Conservation (phyloP, 768 basidiomycete genomes). For the Mycena pura region DNA sequence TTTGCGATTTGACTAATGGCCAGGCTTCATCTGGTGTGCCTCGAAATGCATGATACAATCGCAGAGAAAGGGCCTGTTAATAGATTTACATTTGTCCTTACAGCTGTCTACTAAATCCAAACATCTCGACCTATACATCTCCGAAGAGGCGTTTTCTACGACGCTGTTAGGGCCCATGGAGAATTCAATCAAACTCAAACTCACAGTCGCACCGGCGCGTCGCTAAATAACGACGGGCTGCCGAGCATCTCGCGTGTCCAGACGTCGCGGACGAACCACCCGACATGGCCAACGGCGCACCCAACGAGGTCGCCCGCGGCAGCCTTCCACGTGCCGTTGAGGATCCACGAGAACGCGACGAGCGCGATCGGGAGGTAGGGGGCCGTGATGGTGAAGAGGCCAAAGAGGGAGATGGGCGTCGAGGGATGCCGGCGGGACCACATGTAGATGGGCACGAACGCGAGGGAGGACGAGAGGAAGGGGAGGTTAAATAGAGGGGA, state of each 20-base stretch:
- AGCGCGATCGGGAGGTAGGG: slow-evolving; percentile 94
- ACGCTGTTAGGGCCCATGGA: too few relatives aligned
- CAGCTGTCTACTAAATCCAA: background rate
- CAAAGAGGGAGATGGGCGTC: slow-evolving; percentile 95
- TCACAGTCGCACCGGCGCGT: slow-evolving; percentile 74
- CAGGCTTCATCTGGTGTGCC: too few relatives aligned
- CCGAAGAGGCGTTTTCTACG: slow-evolving; percentile 72
- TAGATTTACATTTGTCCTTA: slow-evolving; percentile 15
- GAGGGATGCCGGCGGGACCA: slow-evolving; percentile 96
- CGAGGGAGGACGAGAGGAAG: slow-evolving; percentile 91
- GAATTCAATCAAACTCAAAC: too few relatives aligned
- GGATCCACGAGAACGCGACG: slow-evolving; percentile 84
- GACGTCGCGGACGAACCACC: slow-evolving; percentile 85
- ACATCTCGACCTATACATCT: slow-evolving; percentile 40
- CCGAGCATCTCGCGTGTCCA: slow-evolving; percentile 90
- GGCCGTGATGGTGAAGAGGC: slow-evolving; percentile 92
- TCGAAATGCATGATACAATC: too few relatives aligned
- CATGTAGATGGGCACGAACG: slow-evolving; percentile 95
- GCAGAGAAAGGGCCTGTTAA: background rate
- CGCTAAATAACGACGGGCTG: slow-evolving; percentile 72
- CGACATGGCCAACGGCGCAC: slow-evolving; percentile 86
- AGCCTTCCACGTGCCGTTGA: slow-evolving; percentile 84
- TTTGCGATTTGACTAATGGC: too few relatives aligned
- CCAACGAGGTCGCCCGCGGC: slow-evolving; percentile 84
- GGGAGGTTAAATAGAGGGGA: slow-evolving; percentile 92